Conservation (phyloP, 495 filamentous ascomycete genomes). For the Tuber indicum region DNA sequence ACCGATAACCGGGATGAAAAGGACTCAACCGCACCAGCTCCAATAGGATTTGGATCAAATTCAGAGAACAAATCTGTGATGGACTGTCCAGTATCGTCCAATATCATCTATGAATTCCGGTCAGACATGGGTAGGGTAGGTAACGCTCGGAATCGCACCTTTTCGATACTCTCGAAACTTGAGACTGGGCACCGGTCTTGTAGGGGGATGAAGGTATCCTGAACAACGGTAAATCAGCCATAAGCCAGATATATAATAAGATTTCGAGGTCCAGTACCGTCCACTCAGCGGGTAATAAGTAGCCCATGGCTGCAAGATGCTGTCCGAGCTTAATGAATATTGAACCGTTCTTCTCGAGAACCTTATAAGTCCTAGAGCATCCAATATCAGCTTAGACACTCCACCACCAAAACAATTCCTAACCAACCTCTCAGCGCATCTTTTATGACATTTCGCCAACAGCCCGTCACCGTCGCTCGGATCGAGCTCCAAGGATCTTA, state of each 20-base stretch:
- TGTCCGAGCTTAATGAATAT: slow-evolving; percentile 98
- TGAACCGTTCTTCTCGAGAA: slow-evolving; percentile 89
- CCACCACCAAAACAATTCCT: slow-evolving; percentile 5
- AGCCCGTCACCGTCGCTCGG: slow-evolving; percentile 56
- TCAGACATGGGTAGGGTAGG: slow-evolving; percentile 7
- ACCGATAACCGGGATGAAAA: slow-evolving; percentile 12
- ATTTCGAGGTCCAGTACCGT: slow-evolving; percentile 46
- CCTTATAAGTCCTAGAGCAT: slow-evolving; percentile 60
- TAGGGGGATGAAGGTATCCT: slow-evolving; percentile 83
- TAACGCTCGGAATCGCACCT: slow-evolving; percentile 20
- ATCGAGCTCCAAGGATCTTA: slow-evolving; percentile 56
- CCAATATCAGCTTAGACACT: slow-evolving; percentile 9
- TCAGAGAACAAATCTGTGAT: slow-evolving; percentile 75
- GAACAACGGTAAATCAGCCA: not conserved
- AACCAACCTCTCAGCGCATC: slow-evolving; percentile 64
- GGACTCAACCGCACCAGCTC: slow-evolving; percentile 50
- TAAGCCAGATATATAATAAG: not conserved
- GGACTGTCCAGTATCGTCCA: slow-evolving; percentile 70
- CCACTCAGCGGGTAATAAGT: slow-evolving; percentile 90
- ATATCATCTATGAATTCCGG: slow-evolving; percentile 56
- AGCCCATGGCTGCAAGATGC: slow-evolving; percentile 90
- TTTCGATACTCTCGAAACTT: slow-evolving; percentile 76
- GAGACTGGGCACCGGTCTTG: slow-evolving; percentile 95
- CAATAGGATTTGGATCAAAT: slow-evolving; percentile 73
- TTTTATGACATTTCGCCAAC: slow-evolving; percentile 81